A percentile compares a stretch with the other conserved stretches of the same genome.
Conservation (phyloP, 2,329 filamentous ascomycete genomes). For the Canariomyces notabilis region DNA sequence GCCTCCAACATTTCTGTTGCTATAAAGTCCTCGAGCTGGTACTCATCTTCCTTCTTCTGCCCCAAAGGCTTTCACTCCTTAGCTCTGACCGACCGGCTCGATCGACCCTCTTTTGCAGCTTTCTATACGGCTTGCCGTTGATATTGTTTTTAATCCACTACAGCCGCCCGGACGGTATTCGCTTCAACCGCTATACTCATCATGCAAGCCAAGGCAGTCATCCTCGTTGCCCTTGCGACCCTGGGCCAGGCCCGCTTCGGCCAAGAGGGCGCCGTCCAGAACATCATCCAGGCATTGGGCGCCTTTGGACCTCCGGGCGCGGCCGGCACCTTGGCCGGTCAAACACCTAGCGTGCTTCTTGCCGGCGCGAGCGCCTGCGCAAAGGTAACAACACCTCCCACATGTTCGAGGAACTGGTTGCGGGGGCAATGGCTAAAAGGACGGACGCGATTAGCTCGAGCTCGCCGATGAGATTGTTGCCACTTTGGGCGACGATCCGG, state of each 20-base stretch:
- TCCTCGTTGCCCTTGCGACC: constrained; percentile 40
- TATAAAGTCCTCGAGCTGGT: not conserved
- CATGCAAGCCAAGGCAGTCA: constrained; percentile 41
- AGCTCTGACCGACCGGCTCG: constrained; percentile 20
- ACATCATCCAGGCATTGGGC: constrained; percentile 48
- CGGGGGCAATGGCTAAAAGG: too few species aligned
- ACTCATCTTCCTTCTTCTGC: not conserved
- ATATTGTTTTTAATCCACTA: constrained; percentile 17
- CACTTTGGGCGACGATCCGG: constrained; percentile 54
- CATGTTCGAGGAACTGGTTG: too few species aligned
- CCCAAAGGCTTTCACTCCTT: constrained; percentile 5
- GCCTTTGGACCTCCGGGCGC: constrained; percentile 53
- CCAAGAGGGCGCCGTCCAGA: constrained; percentile 57
- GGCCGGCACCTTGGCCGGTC: constrained; percentile 59
- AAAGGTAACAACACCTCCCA: constrained; percentile 42
- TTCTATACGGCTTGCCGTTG: constrained; percentile 14
- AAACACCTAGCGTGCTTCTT: constrained; percentile 57
- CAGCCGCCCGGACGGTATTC: constrained; percentile 16
- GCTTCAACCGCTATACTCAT: constrained; percentile 21
- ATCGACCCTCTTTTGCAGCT: constrained; percentile 13
- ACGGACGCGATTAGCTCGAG: too few species aligned
- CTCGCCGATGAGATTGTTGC: constrained; percentile 61
- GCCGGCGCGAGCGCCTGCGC: constrained; percentile 61
- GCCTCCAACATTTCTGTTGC: not conserved
- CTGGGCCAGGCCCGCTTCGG: constrained; percentile 53